phyloP scores from a whole-genome alignment of 805 yeast genomes.

The Saturnispora quitensis region DNA sequence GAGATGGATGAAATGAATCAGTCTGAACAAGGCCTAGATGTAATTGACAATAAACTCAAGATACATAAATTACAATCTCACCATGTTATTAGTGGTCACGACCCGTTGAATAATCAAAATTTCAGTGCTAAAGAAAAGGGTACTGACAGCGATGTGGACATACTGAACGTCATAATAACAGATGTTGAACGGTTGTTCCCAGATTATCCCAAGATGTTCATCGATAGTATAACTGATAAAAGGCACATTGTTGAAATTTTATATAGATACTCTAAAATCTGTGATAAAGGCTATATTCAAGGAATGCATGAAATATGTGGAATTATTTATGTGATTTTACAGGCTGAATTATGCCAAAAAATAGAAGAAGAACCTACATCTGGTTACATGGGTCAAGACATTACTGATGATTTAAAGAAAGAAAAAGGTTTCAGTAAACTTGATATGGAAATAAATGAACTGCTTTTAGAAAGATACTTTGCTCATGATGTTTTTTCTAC shows the following conservation, averaged over 20 bases:
- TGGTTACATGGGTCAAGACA: constrained; percentile 13
- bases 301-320: constrained; percentile 50
- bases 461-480: constrained; percentile 32
- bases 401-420: constrained; percentile 9
- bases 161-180: constrained; percentile 35
- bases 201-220: constrained; percentile 25
- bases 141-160: constrained; percentile 27
- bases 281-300: constrained; percentile 34
- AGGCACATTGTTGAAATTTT: constrained; percentile 33
- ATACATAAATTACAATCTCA: constrained; percentile 7
- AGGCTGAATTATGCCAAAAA: constrained; percentile 28
- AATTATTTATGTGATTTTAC: constrained; percentile 33
- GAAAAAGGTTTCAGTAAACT: constrained; percentile 8
- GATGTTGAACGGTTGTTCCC: constrained; percentile 49
- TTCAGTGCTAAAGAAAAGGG: neutral
- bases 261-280: constrained; percentile 42
- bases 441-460: constrained; percentile 30
- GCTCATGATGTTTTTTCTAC: constrained; percentile 25
- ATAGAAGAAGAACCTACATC: constrained; percentile 12
- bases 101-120: constrained; percentile 8
- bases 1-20: constrained; percentile 12
- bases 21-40: constrained; percentile 13
- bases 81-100: constrained; percentile 1
- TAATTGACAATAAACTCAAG: constrained; percentile 15
- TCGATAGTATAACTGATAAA: constrained; percentile 21